phyloP scores from a whole-genome alignment of 2,329 filamentous ascomycete genomes.

The Monilinia fructigena region DNA sequence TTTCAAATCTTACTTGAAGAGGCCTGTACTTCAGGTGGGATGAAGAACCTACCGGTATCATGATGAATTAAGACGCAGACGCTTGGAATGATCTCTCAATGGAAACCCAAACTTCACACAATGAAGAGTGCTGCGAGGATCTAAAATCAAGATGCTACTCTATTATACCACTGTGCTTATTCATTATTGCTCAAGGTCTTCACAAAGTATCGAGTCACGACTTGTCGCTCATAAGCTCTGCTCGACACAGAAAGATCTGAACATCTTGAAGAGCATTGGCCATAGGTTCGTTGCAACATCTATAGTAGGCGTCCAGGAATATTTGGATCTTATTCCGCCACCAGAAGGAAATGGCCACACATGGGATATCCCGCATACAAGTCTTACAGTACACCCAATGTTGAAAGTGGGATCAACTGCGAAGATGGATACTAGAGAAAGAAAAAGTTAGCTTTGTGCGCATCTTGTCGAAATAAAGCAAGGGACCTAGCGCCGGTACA shows the following conservation, averaged over 20 bases:
- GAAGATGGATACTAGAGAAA: neutral
- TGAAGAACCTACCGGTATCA: neutral
- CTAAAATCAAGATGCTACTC: too few species aligned
- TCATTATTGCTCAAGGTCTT: too few species aligned
- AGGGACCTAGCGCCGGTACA: neutral
- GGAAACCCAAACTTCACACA: neutral
- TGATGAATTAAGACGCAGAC: neutral
- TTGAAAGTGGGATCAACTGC: neutral
- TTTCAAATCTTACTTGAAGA: slow-evolving; percentile 24
- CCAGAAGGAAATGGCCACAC: neutral
- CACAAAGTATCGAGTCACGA: too few species aligned
- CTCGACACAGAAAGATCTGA: neutral
- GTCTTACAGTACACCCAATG: neutral
- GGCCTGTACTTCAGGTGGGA: neutral
- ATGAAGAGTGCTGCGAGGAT: neutral
- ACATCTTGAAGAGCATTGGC: neutral
- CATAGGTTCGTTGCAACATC: neutral
- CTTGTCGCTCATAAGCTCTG: too few species aligned
- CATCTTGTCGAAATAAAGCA: slow-evolving; percentile 6
- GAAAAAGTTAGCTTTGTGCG: neutral
- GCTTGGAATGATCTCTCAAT: neutral
- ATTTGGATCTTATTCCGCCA: neutral
- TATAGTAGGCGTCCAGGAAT: neutral
- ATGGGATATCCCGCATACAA: neutral
- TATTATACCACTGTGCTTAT: too few species aligned